Percentiles rank a stretch among this genome's conserved stretches.
These are phyloP conservation scores for Atractiella rhizophila DNA, from an alignment of 768 basidiomycete species.

Conservation along the genomic window DNA sequence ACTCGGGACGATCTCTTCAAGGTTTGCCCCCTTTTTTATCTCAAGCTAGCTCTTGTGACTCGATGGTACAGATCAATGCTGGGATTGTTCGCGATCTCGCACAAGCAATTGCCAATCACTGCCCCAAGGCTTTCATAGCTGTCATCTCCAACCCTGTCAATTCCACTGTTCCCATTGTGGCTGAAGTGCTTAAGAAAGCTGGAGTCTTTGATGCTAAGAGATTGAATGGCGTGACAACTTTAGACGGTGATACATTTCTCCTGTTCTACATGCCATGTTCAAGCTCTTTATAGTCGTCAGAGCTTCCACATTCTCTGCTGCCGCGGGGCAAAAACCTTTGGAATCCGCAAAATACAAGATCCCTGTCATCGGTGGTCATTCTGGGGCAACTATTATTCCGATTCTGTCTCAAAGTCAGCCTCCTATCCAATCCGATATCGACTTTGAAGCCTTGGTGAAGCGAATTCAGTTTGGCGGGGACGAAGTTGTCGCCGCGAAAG, in stretches of 20 bases:
- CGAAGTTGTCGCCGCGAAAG: conserved; percentile 95
- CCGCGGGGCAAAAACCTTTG: conserved; percentile 40
- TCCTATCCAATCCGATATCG: conserved; percentile 37
- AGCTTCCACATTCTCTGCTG: conserved; percentile 82
- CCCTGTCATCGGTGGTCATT: conserved; percentile 86
- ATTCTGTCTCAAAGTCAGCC: conserved; percentile 73
- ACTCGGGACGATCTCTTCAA: conserved; percentile 76
- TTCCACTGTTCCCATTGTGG: conserved; percentile 92
- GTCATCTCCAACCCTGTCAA: conserved; percentile 99
- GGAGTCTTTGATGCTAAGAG: conserved; percentile 75
- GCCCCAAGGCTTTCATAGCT: conserved; percentile 73
- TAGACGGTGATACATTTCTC: conserved; percentile 37
- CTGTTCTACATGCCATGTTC: not conserved
- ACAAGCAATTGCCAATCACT: conserved; percentile 52
- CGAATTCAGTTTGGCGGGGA: conserved; percentile 91
- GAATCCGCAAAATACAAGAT: conserved; percentile 40
- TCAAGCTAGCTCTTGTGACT: not conserved
- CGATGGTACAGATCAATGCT: conserved; percentile 55
- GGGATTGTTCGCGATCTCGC: conserved; percentile 88
- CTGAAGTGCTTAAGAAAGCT: conserved; percentile 79
- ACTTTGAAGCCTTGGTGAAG: conserved; percentile 27
- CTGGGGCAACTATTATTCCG: conserved; percentile 79
- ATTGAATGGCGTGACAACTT: conserved; percentile 96
- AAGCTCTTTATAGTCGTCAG: conserved; percentile 34
- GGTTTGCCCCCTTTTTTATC: conserved; percentile 29